Conservation (phyloP, 495 filamentous ascomycete genomes). For the Aspergillus carlsbadensis region DNA sequence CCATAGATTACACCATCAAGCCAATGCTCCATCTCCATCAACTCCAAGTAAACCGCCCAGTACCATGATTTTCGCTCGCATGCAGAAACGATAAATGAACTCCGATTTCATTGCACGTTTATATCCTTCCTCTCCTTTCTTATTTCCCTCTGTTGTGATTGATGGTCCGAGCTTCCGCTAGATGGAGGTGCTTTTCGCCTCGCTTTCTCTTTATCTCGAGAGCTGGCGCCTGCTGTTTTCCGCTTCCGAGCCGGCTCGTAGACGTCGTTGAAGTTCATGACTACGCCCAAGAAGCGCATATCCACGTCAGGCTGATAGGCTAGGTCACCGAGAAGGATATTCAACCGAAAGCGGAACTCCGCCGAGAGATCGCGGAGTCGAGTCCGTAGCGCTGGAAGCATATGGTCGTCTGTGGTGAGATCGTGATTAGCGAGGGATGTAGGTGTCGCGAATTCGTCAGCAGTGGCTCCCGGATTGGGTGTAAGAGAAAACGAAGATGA, state of each 20-base stretch:
- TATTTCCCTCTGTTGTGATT: conserved; percentile 19
- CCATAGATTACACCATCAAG: conserved; percentile 7
- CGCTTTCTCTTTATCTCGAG: conserved; percentile 39
- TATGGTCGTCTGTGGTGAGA: conserved; percentile 54
- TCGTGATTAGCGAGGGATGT: conserved; percentile 31
- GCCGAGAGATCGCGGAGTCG: conserved; percentile 67
- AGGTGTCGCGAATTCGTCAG: conserved; percentile 32
- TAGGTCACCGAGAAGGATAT: conserved; percentile 82
- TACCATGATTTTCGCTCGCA: neutral
- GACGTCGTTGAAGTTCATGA: conserved; percentile 99
- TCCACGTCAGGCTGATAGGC: conserved; percentile 92
- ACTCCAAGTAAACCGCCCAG: neutral
- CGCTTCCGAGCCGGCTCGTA: conserved; percentile 72
- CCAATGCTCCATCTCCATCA: neutral
- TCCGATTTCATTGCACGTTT: conserved; percentile 1
- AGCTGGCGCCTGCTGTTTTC: conserved; percentile 28
- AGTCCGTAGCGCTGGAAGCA: conserved; percentile 73
- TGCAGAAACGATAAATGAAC: too few relatives aligned
- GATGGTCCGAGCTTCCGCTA: conserved; percentile 17
- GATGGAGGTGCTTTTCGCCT: conserved; percentile 29
- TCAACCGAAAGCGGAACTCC: conserved; percentile 73
- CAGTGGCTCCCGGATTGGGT: conserved; percentile 27
- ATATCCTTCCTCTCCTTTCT: conserved; percentile 25
- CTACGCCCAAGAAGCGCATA: conserved; percentile 90
- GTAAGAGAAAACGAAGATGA: conserved; percentile 28